phyloP scores from a whole-genome alignment of 331 rosid species.

The Saraca asoca region DNA sequence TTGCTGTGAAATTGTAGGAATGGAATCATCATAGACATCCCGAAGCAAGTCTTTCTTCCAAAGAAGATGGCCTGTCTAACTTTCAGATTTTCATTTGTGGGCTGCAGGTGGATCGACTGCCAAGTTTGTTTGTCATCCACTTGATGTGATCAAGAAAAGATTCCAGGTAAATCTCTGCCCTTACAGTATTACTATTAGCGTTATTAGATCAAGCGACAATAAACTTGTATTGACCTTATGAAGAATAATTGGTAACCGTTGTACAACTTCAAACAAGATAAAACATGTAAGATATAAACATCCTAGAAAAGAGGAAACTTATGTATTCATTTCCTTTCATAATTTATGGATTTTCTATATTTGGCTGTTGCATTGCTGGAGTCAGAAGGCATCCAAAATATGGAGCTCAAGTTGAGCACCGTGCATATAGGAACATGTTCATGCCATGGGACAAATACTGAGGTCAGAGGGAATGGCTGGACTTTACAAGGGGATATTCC shows the following conservation, averaged over 20 bases:
- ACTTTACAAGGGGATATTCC: conserved; percentile 83
- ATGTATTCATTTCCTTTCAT: too few species aligned
- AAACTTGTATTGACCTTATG: not conserved
- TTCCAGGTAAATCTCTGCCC: conserved; percentile 69
- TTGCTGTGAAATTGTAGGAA: conserved; percentile 47
- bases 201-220: not conserved
- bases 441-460: conserved; percentile 64
- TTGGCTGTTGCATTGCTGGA: conserved; percentile 62
- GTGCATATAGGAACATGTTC: conserved; percentile 66
- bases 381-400: conserved; percentile 84
- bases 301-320: conserved; percentile 8
- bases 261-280: conserved; percentile 19
- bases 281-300: not conserved
- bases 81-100: conserved; percentile 85
- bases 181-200: not conserved
- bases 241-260: conserved; percentile 17
- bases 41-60: conserved; percentile 25
- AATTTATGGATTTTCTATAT: conserved; percentile 8
- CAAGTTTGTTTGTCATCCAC: conserved; percentile 95
- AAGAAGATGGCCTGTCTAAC: conserved; percentile 55
- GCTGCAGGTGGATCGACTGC: conserved; percentile 91
- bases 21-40: conserved; percentile 57
- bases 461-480: conserved; percentile 78
- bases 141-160: conserved; percentile 94
- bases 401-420: conserved; percentile 76